Conservation (phyloP, 768 basidiomycete species). For the Leccinum aurantiacum region DNA sequence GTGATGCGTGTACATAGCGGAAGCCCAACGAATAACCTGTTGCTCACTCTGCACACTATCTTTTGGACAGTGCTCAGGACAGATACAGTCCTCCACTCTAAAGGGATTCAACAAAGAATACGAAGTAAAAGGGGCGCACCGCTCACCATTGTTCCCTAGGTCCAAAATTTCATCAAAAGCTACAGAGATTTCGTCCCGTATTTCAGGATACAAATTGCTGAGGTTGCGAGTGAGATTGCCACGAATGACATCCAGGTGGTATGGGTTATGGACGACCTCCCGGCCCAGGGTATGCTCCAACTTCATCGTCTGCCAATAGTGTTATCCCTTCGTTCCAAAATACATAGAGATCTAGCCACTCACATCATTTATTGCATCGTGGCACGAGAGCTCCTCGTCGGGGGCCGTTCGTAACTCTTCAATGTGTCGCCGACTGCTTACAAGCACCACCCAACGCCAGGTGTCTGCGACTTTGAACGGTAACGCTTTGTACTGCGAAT, state of each 20-base stretch:
- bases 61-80: neutral
- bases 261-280: slow-evolving; percentile 30
- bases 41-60: neutral
- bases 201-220: neutral
- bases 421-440: neutral
- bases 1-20: neutral
- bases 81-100: neutral
- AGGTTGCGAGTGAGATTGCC: too few relatives aligned
- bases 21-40: neutral
- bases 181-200: too few relatives aligned
- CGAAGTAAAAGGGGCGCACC: neutral
- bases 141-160: neutral
- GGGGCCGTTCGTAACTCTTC: slow-evolving; percentile 36
- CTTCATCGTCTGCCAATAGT: slow-evolving; percentile 33
- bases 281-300: slow-evolving; percentile 39
- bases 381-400: slow-evolving; percentile 40
- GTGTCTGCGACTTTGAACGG: neutral
- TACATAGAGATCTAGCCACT: too few relatives aligned
- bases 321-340: neutral
- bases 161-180: too few relatives aligned
- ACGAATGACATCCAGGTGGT: slow-evolving; percentile 28
- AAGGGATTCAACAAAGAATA: neutral
- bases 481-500: neutral
- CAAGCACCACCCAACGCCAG: too few relatives aligned
- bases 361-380: slow-evolving; percentile 19